A percentile compares a stretch with the other conserved stretches of the same genome.
Evolutionary conservation across 2,329 filamentous ascomycete genomes (phyloP).

Genomic region (Nothophoma quercina): DNA sequence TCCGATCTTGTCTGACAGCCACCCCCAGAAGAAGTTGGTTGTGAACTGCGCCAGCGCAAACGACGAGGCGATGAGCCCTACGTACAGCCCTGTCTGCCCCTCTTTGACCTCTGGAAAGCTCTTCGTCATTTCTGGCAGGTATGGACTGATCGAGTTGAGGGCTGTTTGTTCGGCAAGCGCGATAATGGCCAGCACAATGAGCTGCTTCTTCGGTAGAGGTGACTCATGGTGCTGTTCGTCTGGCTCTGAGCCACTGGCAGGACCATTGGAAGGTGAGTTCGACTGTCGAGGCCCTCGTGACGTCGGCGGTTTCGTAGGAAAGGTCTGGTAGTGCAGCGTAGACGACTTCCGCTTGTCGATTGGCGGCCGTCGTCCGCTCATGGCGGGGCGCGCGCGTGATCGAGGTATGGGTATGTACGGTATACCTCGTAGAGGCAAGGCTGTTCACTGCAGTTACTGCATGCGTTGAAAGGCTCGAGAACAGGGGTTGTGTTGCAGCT

Average conservation of each 20-base stretch:
- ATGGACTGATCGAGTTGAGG: constrained; percentile 94
- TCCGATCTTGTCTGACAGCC: constrained; percentile 79
- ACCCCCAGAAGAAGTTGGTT: constrained; percentile 93
- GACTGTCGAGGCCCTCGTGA: constrained; percentile 64
- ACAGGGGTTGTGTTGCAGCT: not conserved
- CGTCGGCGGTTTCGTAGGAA: constrained; percentile 76
- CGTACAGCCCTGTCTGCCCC: constrained; percentile 80
- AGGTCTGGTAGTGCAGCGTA: constrained; percentile 79
- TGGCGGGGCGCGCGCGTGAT: constrained; percentile 23
- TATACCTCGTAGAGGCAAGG: constrained; percentile 34
- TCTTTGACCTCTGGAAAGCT: constrained; percentile 81
- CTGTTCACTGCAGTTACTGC: constrained; percentile 1
- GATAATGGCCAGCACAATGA: constrained; percentile 84
- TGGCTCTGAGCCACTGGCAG: constrained; percentile 44
- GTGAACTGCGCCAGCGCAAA: constrained; percentile 93
- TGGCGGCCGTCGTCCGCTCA: constrained; percentile 44
- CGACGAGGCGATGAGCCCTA: constrained; percentile 86
- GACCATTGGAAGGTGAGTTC: constrained; percentile 34
- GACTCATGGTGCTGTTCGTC: constrained; percentile 62
- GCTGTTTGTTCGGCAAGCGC: constrained; percentile 95
- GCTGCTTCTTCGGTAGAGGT: constrained; percentile 82
- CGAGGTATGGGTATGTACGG: constrained; percentile 2
- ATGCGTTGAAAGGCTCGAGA: not conserved
- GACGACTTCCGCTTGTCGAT: constrained; percentile 57
- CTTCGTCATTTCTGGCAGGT: constrained; percentile 90